Percentiles rank a stretch among this genome's conserved stretches.
phyloP scores from a whole-genome alignment of 2,329 filamentous ascomycete species.

The Chrysoporthe cubensis region DNA sequence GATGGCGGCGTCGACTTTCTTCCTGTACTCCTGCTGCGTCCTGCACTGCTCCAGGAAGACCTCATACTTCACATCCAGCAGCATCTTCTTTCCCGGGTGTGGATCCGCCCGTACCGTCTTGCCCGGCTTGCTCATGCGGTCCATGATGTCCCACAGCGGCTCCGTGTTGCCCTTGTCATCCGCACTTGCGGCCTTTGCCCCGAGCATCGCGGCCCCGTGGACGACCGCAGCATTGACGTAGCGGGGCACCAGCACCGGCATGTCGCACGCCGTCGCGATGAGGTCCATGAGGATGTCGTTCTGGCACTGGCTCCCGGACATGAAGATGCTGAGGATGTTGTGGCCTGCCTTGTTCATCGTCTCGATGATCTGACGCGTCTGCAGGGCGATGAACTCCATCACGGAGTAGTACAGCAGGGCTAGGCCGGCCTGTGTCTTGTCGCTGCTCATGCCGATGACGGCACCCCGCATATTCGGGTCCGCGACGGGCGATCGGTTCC shows the following conservation, averaged over 20 bases:
- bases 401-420: constrained; percentile 93
- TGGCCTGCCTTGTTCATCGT: constrained; percentile 92
- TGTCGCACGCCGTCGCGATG: constrained; percentile 85
- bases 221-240: constrained; percentile 97
- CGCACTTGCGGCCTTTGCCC: constrained; percentile 92
- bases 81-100: constrained; percentile 73
- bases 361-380: constrained; percentile 93
- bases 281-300: constrained; percentile 91
- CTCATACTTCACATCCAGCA: constrained; percentile 88
- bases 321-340: constrained; percentile 90
- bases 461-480: constrained; percentile 92
- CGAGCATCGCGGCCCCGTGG: constrained; percentile 97
- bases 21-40: constrained; percentile 81
- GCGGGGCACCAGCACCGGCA: constrained; percentile 90
- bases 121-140: constrained; percentile 93
- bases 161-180: constrained; percentile 78
- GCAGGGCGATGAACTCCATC: constrained; percentile 97
- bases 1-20: constrained; percentile 70
- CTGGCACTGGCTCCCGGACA: constrained; percentile 97
- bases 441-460: constrained; percentile 82
- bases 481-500: constrained; percentile 91
- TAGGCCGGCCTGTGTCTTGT: constrained; percentile 84
- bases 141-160: constrained; percentile 95
- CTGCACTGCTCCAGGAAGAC: constrained; percentile 94
- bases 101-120: constrained; percentile 77